Conservation (phyloP, 2,329 filamentous ascomycete genomes). For the Aspergillus arachidicola region DNA sequence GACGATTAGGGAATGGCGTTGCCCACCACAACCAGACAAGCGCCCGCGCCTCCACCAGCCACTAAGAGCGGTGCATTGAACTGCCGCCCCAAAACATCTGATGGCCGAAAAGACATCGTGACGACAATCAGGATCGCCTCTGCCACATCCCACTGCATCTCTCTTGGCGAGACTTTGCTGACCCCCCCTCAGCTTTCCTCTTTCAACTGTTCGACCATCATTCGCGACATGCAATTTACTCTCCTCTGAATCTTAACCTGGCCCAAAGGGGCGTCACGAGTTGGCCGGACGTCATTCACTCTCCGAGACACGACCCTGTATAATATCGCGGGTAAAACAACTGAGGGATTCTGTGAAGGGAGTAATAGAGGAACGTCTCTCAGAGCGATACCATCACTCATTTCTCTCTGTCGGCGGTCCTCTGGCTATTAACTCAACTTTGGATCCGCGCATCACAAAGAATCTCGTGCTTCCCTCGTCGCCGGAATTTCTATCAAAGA, state of each 20-base stretch:
- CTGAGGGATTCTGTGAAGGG: constrained; percentile 1
- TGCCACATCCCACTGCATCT: constrained; percentile 6
- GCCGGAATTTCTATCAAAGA: neutral
- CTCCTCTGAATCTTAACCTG: constrained; percentile 22
- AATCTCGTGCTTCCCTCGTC: constrained; percentile 20
- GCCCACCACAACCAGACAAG: constrained; percentile 35
- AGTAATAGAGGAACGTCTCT: neutral
- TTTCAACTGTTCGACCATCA: constrained; percentile 1
- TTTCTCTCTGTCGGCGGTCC: neutral
- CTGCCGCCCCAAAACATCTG: constrained; percentile 27
- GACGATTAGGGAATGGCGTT: constrained; percentile 26
- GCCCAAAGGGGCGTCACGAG: constrained; percentile 27
- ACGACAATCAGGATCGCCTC: constrained; percentile 13
- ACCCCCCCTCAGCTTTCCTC: constrained; percentile 10
- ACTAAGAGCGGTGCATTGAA: constrained; percentile 11
- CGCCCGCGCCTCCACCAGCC: constrained; percentile 27
- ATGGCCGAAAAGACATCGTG: constrained; percentile 13
- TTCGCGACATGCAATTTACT: constrained; percentile 26
- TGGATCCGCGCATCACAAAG: constrained; percentile 3
- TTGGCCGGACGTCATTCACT: constrained; percentile 25
- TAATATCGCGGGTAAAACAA: neutral
- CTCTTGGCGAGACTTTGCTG: constrained; percentile 6
- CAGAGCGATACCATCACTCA: neutral
- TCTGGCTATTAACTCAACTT: constrained; percentile 1
- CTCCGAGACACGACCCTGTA: constrained; percentile 15